Conservation (phyloP, 2,329 filamentous ascomycete species). For the Pseudocercospora vitis region DNA sequence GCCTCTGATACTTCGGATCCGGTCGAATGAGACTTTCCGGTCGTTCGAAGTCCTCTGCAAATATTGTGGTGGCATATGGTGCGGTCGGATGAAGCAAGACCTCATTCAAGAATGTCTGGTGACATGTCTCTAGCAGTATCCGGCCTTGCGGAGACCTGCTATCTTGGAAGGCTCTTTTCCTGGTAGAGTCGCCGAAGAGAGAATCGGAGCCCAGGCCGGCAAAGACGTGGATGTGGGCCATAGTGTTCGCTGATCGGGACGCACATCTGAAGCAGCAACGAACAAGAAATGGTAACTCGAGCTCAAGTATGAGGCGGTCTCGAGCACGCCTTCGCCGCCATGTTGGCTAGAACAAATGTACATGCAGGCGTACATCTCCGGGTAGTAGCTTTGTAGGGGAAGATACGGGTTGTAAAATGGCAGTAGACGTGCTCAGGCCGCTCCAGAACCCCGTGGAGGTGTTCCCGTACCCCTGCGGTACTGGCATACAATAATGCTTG, state of each 20-base stretch:
- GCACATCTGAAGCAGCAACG: not conserved
- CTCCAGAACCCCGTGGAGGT: too few species aligned
- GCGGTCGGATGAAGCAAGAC: not conserved
- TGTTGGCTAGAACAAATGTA: not conserved
- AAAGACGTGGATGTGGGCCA: conserved; percentile 13
- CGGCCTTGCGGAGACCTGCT: conserved; percentile 11
- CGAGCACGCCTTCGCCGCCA: not conserved
- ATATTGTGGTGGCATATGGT: not conserved
- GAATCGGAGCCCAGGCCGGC: conserved; percentile 18
- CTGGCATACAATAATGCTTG: too few species aligned
- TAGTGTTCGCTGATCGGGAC: conserved; percentile 1
- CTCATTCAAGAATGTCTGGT: conserved; percentile 10
- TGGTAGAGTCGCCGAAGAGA: conserved; percentile 13
- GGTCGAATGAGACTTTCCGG: conserved; percentile 9
- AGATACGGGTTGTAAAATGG: too few species aligned
- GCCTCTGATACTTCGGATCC: conserved; percentile 2
- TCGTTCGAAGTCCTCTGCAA: conserved; percentile 5
- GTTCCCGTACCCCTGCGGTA: too few species aligned
- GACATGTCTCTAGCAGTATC: conserved; percentile 12
- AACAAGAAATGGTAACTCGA: not conserved
- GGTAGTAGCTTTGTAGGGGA: too few species aligned
- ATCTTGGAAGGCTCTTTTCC: conserved; percentile 7
- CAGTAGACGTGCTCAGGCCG: not conserved
- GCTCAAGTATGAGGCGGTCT: not conserved
- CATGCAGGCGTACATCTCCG: not conserved